Percentiles rank a stretch among this genome's conserved stretches.
Conservation (phyloP, 306 rosid species). For the Prunus fruticosa region DNA sequence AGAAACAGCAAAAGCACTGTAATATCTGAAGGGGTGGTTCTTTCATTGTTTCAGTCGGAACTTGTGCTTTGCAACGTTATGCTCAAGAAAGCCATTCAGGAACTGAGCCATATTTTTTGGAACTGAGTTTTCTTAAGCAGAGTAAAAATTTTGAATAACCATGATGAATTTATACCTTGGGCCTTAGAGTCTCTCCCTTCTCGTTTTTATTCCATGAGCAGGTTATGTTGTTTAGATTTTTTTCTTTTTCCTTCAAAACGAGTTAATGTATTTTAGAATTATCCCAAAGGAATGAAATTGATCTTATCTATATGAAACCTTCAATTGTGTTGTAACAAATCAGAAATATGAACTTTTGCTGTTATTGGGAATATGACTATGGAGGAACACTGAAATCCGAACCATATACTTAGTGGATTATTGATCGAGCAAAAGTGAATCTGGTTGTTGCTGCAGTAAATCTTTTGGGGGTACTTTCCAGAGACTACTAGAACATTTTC, state of each 20-base stretch:
- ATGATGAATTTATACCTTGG: neutral
- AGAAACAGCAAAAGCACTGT: neutral
- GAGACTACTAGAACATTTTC: neutral
- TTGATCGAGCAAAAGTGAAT: neutral
- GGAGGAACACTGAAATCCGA: neutral
- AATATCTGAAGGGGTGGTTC: neutral
- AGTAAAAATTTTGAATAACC: neutral
- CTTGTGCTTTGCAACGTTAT: neutral
- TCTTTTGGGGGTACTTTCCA: neutral
- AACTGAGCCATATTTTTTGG: neutral
- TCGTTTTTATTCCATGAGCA: neutral
- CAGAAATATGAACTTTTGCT: neutral
- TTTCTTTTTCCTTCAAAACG: neutral
- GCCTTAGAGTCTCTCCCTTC: neutral
- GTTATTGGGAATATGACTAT: neutral
- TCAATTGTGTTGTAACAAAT: neutral
- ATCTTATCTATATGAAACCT: neutral
- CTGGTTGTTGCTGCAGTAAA: neutral
- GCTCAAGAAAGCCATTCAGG: neutral
- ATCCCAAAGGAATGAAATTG: neutral
- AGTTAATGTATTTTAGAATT: neutral
- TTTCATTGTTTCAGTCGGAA: neutral
- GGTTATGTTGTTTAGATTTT: neutral
- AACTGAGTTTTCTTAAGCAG: no score
- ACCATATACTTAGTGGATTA: neutral